These are phyloP conservation scores for Scutellaria minor DNA, from an alignment of 257 asterid species.

Conservation along the genomic window DNA sequence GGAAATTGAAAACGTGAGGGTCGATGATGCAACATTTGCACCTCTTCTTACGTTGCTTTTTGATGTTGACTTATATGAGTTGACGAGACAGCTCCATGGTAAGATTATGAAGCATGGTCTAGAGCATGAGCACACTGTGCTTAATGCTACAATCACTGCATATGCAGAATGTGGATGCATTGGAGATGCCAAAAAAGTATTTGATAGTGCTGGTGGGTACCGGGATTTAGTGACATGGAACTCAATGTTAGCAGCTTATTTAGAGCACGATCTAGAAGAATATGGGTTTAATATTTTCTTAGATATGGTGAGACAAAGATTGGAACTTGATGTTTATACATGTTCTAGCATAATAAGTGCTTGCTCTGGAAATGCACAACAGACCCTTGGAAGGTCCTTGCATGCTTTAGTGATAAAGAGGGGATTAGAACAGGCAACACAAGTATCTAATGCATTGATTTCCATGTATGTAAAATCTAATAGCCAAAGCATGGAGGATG, in stretches of 20 bases:
- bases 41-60: conserved; percentile 72
- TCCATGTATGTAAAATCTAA: conserved; percentile 68
- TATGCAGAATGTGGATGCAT: conserved; percentile 70
- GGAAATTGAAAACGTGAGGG: conserved; percentile 59
- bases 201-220: conserved; percentile 51
- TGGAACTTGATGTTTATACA: conserved; percentile 69
- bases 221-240: conserved; percentile 84
- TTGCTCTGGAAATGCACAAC: conserved; percentile 46
- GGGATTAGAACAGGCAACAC: conserved; percentile 67
- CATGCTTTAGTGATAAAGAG: conserved; percentile 70
- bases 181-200: conserved; percentile 56
- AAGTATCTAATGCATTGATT: conserved; percentile 65
- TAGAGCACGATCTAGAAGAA: conserved; percentile 48
- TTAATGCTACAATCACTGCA: conserved; percentile 71
- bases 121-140: conserved; percentile 59
- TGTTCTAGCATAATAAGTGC: conserved; percentile 67
- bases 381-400: conserved; percentile 61
- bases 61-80: conserved; percentile 43
- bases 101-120: conserved; percentile 69
- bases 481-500: conserved; percentile 54
- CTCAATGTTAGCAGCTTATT: conserved; percentile 77
- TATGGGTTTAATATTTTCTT: conserved; percentile 61
- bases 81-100: conserved; percentile 70
- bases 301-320: conserved; percentile 59
- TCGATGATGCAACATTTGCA: conserved; percentile 81